Base-by-base conservation (phyloP, 768 basidiomycete species). In the Hygrophorus pudorinus region DNA sequence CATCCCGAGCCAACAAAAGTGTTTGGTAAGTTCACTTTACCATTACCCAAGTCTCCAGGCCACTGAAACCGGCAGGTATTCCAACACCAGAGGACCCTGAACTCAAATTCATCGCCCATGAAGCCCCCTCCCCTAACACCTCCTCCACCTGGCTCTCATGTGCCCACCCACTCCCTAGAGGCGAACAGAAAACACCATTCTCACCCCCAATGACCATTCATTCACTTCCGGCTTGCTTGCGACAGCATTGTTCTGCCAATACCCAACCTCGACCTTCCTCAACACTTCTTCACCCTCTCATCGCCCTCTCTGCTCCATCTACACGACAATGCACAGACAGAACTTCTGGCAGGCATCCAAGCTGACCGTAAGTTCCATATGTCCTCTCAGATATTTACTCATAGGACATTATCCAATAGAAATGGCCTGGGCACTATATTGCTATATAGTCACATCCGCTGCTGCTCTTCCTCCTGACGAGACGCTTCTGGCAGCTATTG, bases 351-450 rank as follows among this genome's bases (percentile, higher is more conserved):
- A 21, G 85, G 80, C 21, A 80, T 97, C 58, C 73, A 82, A 51
- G 72, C 76, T 1, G 89, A 96, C 65, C 77, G 88, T 87, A 55
- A 49, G 84, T 16, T 13, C 14, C 13, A 37, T 71, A 38, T 44
- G 39, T 20, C 48, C 37, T 41, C 39, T 37, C 45, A 27, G 38
- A 16, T 48, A 17, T 44, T 18, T n/a, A n/a, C n/a, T n/a, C 11
- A 21, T 42, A 33, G 4, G 35, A 11, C 20, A 28, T 5, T 21
- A 44, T 29, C 32, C 41, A 21, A 31, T 34, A 92, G 89, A 91
- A 54, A 96, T 94, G n/a, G n/a, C n/a, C n/a, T n/a, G n/a, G 92
- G 79, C 78, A 1, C 86, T 91, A 0, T 94, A 88, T 62, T 88
- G 78, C 64, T 71, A 65, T 45, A 63, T 66, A 10, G 68, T 85